Evolutionary conservation across 495 filamentous ascomycete genomes (phyloP).

Genomic region (Bacidia rubella): DNA sequence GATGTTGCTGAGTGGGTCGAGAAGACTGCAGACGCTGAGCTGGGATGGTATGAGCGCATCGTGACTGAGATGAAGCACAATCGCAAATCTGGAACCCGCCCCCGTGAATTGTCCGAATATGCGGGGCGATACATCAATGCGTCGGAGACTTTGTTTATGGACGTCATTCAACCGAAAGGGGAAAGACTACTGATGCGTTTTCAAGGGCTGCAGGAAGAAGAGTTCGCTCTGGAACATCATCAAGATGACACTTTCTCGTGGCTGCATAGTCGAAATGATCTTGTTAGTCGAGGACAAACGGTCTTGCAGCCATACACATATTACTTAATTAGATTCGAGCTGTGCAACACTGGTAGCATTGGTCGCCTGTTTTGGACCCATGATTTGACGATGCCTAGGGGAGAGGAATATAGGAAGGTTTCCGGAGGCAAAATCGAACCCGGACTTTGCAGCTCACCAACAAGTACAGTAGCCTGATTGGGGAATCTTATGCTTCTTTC

Average conservation of each 20-base stretch:
- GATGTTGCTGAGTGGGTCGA: constrained; percentile 5
- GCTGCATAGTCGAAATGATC: constrained; percentile 5
- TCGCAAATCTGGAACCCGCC: neutral
- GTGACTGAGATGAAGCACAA: neutral
- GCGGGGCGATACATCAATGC: neutral
- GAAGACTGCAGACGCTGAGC: neutral
- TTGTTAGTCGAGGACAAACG: neutral
- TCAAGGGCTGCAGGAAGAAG: neutral
- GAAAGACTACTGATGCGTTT: neutral
- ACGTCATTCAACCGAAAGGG: neutral
- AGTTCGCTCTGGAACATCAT: neutral
- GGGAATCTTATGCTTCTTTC: no score
- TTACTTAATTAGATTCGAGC: constrained; percentile 3
- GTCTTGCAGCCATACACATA: neutral
- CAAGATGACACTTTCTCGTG: constrained; percentile 5
- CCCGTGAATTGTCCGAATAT: neutral
- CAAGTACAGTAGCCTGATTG: no score
- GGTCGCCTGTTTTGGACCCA: constrained; percentile 1
- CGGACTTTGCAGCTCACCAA: no score
- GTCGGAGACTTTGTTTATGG: neutral
- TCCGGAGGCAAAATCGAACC: no score
- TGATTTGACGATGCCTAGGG: neutral
- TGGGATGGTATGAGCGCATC: neutral
- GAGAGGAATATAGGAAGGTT: neutral
- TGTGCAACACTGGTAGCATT: neutral